Conservation (phyloP, 352 stramenopile species). For the Phytophthora ohioensis region DNA sequence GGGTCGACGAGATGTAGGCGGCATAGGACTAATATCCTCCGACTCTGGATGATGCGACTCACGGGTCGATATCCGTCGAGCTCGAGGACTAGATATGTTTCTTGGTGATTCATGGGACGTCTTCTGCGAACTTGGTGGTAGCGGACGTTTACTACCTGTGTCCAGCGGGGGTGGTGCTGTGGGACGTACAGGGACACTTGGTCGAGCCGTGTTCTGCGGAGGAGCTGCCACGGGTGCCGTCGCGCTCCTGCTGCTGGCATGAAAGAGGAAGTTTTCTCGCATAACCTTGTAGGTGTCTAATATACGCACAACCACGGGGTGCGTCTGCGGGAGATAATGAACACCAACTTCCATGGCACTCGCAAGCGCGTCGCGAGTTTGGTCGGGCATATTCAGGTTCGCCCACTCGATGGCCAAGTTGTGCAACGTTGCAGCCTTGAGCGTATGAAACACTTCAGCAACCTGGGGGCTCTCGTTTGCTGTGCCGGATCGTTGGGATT, state of each 20-base stretch:
- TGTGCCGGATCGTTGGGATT: conserved; percentile 41
- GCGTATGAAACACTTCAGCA: conserved; percentile 54
- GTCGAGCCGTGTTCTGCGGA: conserved; percentile 1
- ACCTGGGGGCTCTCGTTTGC: conserved; percentile 28
- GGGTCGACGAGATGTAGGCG: conserved; percentile 29
- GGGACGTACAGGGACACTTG: conserved; percentile 16
- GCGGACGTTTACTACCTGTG: conserved; percentile 24
- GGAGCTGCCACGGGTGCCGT: background rate
- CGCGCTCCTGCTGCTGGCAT: conserved; percentile 16
- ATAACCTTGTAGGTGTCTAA: conserved; percentile 79
- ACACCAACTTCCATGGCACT: conserved; percentile 73
- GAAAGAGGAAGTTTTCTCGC: conserved; percentile 72
- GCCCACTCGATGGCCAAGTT: conserved; percentile 82
- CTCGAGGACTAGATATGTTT: conserved; percentile 22
- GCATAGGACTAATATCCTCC: conserved; percentile 27
- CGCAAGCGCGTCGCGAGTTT: conserved; percentile 63
- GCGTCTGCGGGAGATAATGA: conserved; percentile 55
- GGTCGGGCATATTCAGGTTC: conserved; percentile 67
- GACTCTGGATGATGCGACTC: conserved; percentile 15
- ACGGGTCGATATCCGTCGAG: conserved; percentile 24
- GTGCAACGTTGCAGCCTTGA: conserved; percentile 69
- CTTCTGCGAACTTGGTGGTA: conserved; percentile 36
- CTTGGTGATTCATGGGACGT: conserved; percentile 1
- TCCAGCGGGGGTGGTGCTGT: conserved; percentile 12
- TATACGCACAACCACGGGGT: conserved; percentile 64